Base-by-base conservation (phyloP, 208 protist species). In the Balamuthia mandrillaris region DNA sequence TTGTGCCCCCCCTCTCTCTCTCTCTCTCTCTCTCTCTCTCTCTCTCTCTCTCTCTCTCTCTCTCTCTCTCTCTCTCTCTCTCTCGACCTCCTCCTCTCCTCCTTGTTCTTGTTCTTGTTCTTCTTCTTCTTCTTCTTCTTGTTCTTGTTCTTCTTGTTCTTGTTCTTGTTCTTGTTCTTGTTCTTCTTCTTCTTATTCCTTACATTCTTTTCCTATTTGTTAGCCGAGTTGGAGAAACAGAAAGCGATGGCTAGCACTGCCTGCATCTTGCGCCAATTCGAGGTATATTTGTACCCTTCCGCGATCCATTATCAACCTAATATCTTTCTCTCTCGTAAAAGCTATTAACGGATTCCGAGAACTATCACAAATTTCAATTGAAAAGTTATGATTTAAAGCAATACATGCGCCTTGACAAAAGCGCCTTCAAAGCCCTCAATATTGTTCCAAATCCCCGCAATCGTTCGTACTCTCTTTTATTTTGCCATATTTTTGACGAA, bases 401-500 rank as follows among this genome's bases (percentile, higher is more conserved):
- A 35, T 98, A 95, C 86, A 94, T 98, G 95, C 94, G 94, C 79
- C 90, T 99, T 2, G 97, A 98, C 90, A 91, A 89, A 21, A 94
- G 95, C 18, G 96, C 95, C 1, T 93, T 97, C 42, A 88, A 95
- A 47, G 96, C 96, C 0, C 89, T 99, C 24, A 93, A 97, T 86
- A 87, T 98, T 35, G 86, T 98, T 10, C 87, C 84, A n/a, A 31
- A 58, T n/a, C 39, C 39, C 21, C 39, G 37, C n/a, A 58, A 74
- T 2, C 52, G 81, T 85, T 63, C 33, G 78, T 82, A 44, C 2
- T n/a, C n/a, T n/a, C n/a, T 33, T 84, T 42, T 18, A 74, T 51
- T 31, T 21, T 31, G 44, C 21, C 42, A 81, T 35, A 6, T 85
- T 84, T 18, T 72, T 4, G 51, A 16, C 37, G 81, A 7, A 0